Base-by-base conservation (phyloP, 148 eudicot species). In the Tetragonia tetragonoides region DNA sequence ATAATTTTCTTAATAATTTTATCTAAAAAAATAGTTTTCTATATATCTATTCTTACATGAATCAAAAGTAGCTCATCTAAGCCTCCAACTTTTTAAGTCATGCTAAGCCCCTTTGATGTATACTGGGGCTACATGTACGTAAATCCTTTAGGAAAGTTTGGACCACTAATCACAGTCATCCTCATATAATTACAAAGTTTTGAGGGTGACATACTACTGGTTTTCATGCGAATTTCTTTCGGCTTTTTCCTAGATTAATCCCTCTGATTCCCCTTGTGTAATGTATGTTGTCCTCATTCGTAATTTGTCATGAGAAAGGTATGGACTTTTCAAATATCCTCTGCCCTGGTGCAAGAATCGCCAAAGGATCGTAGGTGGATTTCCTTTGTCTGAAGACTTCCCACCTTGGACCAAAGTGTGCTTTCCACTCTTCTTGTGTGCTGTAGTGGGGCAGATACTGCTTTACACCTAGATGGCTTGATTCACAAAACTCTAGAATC, bases 331-430 rank as follows among this genome's bases (percentile, higher is more conserved):
- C 89, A 77, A 95, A 95, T 70, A 95, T 91, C 71, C 84, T 83
- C 53, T 95, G 99, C 11, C 99, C 97, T 21, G 99, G 99, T 44
- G 94, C 92, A 65, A 91, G 94, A 68, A 95, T 90, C 15, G 97
- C 89, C 66, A 89, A 77, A 37, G 99, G 99, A 83, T 95, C 99
- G 80, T 91, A 95, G 17, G 83, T 84, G 66, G 81, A 79, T 85
- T 95, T 95, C 76, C 89, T 90, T 78, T 80, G 84, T 57, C 34
- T 71, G 75, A 95, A 90, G 46, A 62, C 65, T 72, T 91, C 85
- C 99, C 99, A 95, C 14, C 59, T 84, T n/a, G 79, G 73, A 49
- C 99, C 97, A 81, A 87, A 91, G 62, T 95, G 97, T 64, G 87
- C 75, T 82, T 72, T 79, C 99, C 99, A 90, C 63, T 82, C 89